Conservation (phyloP, 169 alveolate species). For the Plasmodium billcollinsi region DNA sequence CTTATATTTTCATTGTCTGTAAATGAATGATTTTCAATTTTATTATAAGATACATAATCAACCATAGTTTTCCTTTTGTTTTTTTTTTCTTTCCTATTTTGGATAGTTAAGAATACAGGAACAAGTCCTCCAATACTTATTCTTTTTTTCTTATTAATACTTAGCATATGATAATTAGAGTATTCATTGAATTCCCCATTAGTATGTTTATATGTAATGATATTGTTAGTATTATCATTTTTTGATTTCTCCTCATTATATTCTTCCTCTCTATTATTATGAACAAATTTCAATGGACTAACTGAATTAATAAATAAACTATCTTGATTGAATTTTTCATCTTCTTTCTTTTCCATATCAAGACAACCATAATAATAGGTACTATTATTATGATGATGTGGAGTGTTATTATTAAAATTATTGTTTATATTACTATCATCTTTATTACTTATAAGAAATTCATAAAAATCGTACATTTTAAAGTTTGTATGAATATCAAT, state of each 20-base stretch:
- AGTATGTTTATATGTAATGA: not conserved
- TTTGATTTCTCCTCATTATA: too few species aligned
- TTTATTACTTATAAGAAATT: conserved; percentile 22
- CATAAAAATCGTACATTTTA: conserved; percentile 58
- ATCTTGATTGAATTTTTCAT: conserved; percentile 35
- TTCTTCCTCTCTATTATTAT: not conserved
- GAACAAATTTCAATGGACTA: conserved; percentile 53
- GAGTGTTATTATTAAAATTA: not conserved
- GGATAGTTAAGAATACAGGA: conserved; percentile 69
- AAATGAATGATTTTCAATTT: not conserved
- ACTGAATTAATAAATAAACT: conserved; percentile 21
- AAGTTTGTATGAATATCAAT: conserved; percentile 51
- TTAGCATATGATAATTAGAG: conserved; percentile 1
- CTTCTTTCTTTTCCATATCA: conserved; percentile 13
- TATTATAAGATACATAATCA: conserved; percentile 17
- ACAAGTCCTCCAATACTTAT: conserved; percentile 72
- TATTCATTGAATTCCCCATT: not conserved
- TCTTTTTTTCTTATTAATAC: conserved; percentile 63
- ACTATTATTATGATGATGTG: not conserved
- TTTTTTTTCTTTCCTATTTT: conserved; percentile 33
- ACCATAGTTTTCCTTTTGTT: conserved; percentile 60
- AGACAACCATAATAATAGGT: too few species aligned
- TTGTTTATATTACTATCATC: too few species aligned
- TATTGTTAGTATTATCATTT: not conserved
- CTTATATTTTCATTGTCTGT: not conserved